These are phyloP conservation scores for Cunninghamia lanceolata DNA, from an alignment of 75 land plant species.

Conservation along the genomic window DNA sequence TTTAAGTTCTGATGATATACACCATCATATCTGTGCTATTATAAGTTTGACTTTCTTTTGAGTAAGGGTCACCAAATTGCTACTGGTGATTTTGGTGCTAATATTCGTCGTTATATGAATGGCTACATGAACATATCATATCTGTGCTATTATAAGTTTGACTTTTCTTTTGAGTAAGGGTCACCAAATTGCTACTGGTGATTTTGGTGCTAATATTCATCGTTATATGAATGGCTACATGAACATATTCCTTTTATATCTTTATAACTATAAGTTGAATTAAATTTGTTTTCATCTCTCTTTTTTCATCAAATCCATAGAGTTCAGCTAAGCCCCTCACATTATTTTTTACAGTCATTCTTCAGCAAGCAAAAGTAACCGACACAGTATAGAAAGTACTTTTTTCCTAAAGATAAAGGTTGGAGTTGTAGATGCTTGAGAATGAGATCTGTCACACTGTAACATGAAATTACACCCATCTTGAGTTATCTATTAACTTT, in stretches of 20 bases:
- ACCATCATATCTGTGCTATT: background rate
- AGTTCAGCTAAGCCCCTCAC: no score
- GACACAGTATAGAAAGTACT: no score
- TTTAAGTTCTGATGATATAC: background rate
- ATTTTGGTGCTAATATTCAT: background rate
- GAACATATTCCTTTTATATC: background rate
- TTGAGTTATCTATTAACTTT: no score
- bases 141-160: background rate
- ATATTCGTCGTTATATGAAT: no score
- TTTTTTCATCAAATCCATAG: no score
- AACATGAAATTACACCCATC: no score
- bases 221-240: background rate
- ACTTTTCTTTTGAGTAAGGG: background rate
- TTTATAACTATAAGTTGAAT: background rate
- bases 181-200: background rate
- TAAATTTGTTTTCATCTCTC: background rate
- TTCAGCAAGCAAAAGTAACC: no score
- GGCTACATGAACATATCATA: no score
- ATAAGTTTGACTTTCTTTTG: background rate
- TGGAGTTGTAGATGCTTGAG: no score
- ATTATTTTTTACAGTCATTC: no score
- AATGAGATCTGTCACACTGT: no score
- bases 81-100: background rate
- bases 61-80: background rate
- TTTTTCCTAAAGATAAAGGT: no score